Conservation (phyloP, 2,329 filamentous ascomycete genomes). For the Chaetomium sp. region DNA sequence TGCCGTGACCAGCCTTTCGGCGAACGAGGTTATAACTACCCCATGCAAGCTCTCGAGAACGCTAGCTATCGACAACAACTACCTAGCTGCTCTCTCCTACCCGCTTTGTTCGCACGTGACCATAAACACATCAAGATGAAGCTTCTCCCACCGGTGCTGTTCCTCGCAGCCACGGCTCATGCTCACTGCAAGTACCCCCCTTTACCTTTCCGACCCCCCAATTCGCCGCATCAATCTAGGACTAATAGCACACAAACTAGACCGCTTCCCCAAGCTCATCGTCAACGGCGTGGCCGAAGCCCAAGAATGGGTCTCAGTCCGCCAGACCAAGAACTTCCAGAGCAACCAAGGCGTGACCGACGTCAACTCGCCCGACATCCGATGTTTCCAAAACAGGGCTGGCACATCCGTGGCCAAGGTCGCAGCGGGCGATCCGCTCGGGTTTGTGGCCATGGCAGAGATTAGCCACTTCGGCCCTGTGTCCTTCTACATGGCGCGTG, state of each 20-base stretch:
- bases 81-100: neutral
- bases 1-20: too few relatives aligned
- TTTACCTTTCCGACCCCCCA: neutral
- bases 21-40: too few relatives aligned
- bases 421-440: constrained; percentile 22
- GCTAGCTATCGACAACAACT: neutral
- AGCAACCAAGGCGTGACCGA: constrained; percentile 17
- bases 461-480: constrained; percentile 26
- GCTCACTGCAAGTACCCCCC: constrained; percentile 9
- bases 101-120: neutral
- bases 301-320: constrained; percentile 29
- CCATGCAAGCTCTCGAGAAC: neutral
- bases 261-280: constrained; percentile 29
- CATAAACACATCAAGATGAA: constrained; percentile 8
- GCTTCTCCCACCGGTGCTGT: constrained; percentile 4
- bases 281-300: constrained; percentile 25
- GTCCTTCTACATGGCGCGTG: constrained; percentile 29
- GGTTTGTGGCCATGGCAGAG: constrained; percentile 14
- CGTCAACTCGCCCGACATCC: constrained; percentile 21
- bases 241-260: neutral
- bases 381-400: constrained; percentile 20
- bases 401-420: constrained; percentile 27
- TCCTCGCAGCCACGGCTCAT: constrained; percentile 13
- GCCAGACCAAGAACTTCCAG: constrained; percentile 33
- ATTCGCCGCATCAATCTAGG: constrained; percentile 8